Evolutionary conservation across 768 basidiomycete genomes (phyloP), one percentile per base, ranked within the genome.

Genomic region (Coprinopsis strossmayeri): DNA sequence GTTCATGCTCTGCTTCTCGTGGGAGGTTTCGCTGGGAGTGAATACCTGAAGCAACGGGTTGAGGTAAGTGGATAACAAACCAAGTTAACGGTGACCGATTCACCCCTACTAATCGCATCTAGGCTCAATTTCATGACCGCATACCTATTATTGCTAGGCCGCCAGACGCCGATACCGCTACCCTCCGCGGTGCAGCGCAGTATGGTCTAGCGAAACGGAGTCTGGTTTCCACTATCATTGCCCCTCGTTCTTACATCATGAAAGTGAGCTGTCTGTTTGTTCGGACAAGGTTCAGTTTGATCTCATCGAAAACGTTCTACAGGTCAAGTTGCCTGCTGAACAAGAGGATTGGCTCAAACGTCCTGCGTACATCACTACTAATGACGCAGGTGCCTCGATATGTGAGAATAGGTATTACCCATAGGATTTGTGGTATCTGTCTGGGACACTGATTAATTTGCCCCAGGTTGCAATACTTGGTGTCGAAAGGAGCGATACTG

Each of bases 311-410:
- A 32, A 41, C 21, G 46, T 43, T 34, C 50, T 56, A 44, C 35
- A 89, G 85, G 90, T 91, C 53, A 92, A 92, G 64, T 74, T 94
- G 23, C 91, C 90, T 35, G 90, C 90, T 26, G 91, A 92, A 43
- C 75, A 74, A 51, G 88, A 92, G 58, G 91, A 94, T 64, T 84
- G 80, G 71, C 66, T 81, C 61, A 87, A 84, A 60, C 74, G 91
- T n/a, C 91, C 91, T 1, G 89, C 83, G 3, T 94, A 91, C 60
- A 86, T 93, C 57, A 78, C 66, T 48, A 75, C 75, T 48, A 92
- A 91, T 66, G 81, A 81, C 59, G 87, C 84, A 2, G 86, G 81
- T 5, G 74, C 83, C 50, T 58, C 81, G 3, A 85, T 92, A 51
- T 93, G 91, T 60, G 89, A 92, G 63, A 92, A 92, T 64, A 73